phyloP scores from a whole-genome alignment of 352 stramenopile genomes.

The Globisporangium splendens region DNA sequence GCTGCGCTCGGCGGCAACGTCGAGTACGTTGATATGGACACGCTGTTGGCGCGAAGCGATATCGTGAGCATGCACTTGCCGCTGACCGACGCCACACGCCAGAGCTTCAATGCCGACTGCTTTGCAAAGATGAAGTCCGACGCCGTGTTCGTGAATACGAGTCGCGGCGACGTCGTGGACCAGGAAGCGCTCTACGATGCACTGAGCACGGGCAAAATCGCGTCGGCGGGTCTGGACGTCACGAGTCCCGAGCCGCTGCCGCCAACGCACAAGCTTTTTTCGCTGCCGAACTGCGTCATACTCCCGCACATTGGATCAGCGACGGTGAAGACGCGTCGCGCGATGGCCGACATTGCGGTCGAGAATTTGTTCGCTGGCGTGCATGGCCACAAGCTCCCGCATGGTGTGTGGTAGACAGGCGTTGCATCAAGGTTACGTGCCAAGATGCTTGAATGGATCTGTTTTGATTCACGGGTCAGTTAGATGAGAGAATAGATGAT shows the following conservation, averaged over 20 bases:
- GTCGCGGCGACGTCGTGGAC: conserved; percentile 88
- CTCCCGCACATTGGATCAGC: conserved; percentile 47
- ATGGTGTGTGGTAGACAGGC: conserved; percentile 26
- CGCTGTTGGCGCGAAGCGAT: conserved; percentile 75
- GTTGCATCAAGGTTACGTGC: too few species aligned
- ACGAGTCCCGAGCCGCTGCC: conserved; percentile 90
- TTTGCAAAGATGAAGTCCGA: conserved; percentile 80
- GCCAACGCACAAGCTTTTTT: conserved; percentile 64
- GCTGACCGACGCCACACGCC: conserved; percentile 64
- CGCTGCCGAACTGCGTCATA: conserved; percentile 57
- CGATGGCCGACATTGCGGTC: conserved; percentile 75
- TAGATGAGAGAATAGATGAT: too few species aligned
- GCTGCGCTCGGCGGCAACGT: conserved; percentile 34
- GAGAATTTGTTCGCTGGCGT: conserved; percentile 59
- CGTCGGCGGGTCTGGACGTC: conserved; percentile 77
- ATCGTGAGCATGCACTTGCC: conserved; percentile 87
- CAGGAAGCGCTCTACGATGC: conserved; percentile 67
- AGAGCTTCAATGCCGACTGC: conserved; percentile 67
- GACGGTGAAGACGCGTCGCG: conserved; percentile 49
- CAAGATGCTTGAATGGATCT: too few species aligned
- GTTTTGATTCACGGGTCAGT: too few species aligned
- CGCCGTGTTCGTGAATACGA: conserved; percentile 92
- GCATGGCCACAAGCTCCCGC: conserved; percentile 30
- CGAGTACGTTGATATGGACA: conserved; percentile 74
- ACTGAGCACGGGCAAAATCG: conserved; percentile 38